phyloP scores from a whole-genome alignment of 306 rosid genomes.

The Comarum palustre region DNA sequence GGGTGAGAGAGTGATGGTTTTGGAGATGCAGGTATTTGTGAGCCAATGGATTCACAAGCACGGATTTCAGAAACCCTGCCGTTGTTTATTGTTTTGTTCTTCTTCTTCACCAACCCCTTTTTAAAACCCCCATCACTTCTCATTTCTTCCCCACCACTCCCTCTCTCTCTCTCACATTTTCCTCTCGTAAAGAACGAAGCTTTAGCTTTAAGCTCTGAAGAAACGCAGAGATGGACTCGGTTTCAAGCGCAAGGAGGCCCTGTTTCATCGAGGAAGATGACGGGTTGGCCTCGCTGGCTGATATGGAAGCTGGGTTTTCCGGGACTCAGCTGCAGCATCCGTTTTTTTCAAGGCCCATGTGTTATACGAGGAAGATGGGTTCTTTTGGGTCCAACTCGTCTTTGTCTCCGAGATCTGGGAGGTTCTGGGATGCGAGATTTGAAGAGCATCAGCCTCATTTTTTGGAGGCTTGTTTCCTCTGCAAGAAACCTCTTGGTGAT shows the following conservation, averaged over 20 bases:
- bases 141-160: neutral
- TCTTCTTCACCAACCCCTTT: constrained; percentile 35
- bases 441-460: constrained; percentile 80
- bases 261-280: constrained; percentile 62
- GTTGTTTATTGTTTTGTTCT: constrained; percentile 40
- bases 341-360: constrained; percentile 48
- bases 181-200: neutral
- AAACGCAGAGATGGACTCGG: constrained; percentile 40
- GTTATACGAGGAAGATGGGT: constrained; percentile 27
- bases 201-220: neutral
- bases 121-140: constrained; percentile 6
- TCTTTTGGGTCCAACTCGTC: constrained; percentile 10
- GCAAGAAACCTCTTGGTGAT: constrained; percentile 64
- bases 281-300: constrained; percentile 45
- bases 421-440: constrained; percentile 68
- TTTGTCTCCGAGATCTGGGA: constrained; percentile 59
- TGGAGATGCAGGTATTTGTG: constrained; percentile 35
- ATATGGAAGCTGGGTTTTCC: constrained; percentile 57
- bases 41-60: constrained; percentile 66
- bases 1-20: neutral
- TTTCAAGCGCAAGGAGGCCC: constrained; percentile 33
- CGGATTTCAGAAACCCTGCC: constrained; percentile 46
- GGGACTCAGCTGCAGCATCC: constrained; percentile 32
- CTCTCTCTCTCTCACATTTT: neutral
- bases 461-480: constrained; percentile 69